A percentile compares a stretch with the other conserved stretches of the same genome.
These are phyloP conservation scores for Endoconidiophora polonica DNA, from an alignment of 2,329 filamentous ascomycete species.

Conservation along the genomic window DNA sequence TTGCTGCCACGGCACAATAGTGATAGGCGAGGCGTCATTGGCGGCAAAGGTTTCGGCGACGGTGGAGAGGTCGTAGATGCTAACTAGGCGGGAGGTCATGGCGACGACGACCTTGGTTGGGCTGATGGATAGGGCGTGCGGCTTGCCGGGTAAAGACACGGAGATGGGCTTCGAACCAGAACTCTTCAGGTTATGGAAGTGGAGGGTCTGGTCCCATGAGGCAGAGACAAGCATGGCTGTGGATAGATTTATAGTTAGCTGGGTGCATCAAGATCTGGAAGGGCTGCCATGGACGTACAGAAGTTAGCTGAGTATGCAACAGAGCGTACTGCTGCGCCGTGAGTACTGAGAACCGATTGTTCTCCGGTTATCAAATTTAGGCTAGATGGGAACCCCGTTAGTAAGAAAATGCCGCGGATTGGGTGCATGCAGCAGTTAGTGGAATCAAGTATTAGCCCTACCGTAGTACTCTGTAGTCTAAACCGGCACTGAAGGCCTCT, in stretches of 20 bases:
- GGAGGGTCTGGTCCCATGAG: conserved; percentile 85
- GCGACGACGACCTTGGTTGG: conserved; percentile 76
- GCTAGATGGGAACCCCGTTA: conserved; percentile 17
- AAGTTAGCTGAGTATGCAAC: conserved; percentile 67
- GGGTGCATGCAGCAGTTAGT: conserved; percentile 4
- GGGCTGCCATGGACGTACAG: conserved; percentile 27
- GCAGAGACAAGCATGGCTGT: conserved; percentile 64
- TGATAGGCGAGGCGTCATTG: conserved; percentile 26
- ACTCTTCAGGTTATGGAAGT: conserved; percentile 54
- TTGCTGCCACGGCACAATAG: conserved; percentile 72
- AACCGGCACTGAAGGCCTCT: conserved; percentile 69
- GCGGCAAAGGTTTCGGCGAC: conserved; percentile 40
- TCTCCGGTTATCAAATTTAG: conserved; percentile 57
- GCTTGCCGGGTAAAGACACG: conserved; percentile 65
- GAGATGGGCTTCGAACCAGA: conserved; percentile 34
- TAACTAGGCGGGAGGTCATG: conserved; percentile 83
- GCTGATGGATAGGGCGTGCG: conserved; percentile 69
- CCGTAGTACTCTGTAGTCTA: conserved; percentile 76
- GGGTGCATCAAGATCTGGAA: background rate
- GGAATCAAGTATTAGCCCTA: conserved; percentile 22
- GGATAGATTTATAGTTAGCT: background rate
- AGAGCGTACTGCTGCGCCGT: conserved; percentile 63
- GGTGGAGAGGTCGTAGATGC: conserved; percentile 77
- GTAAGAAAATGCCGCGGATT: background rate
- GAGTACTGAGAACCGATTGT: conserved; percentile 60